Evolutionary conservation across 1,284 basidiomycete genomes (phyloP).

Genomic region (Apiotrichum porosum): DNA sequence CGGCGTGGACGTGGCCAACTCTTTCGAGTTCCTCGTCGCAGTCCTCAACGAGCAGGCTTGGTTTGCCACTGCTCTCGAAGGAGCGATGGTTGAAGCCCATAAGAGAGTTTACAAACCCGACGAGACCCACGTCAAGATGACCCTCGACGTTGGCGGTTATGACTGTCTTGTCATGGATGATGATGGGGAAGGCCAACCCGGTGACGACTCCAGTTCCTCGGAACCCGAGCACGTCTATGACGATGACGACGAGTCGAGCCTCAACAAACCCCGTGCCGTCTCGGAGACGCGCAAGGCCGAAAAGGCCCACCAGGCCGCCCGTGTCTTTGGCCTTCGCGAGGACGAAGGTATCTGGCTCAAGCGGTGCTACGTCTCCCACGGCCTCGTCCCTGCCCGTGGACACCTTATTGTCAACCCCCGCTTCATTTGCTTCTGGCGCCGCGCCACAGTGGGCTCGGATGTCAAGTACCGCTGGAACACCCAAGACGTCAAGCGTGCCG

Average conservation of each 20-base stretch:
- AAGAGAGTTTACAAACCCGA: constrained; percentile 25
- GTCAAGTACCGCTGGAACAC: constrained; percentile 56
- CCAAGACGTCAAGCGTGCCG: constrained; percentile 52
- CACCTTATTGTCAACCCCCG: constrained; percentile 44
- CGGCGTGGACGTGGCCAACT: constrained; percentile 2
- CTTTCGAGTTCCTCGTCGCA: constrained; percentile 38
- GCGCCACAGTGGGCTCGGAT: constrained; percentile 35
- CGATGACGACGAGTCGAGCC: constrained; percentile 10
- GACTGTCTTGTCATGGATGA: constrained; percentile 38
- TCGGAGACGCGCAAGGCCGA: constrained; percentile 31
- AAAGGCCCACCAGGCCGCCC: constrained; percentile 35
- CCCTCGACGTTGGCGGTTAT: constrained; percentile 36
- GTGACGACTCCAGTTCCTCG: neutral
- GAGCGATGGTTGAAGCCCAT: constrained; percentile 24
- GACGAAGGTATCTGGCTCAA: constrained; percentile 48
- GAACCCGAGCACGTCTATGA: constrained; percentile 4
- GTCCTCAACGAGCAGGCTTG: constrained; percentile 41
- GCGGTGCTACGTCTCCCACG: constrained; percentile 40
- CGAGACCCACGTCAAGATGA: constrained; percentile 22
- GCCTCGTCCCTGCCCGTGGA: constrained; percentile 39
- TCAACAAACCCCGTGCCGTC: constrained; percentile 3
- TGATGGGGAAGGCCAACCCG: constrained; percentile 20
- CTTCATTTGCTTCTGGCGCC: constrained; percentile 48
- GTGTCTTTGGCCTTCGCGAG: constrained; percentile 43
- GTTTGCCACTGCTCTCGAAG: constrained; percentile 31